Base-by-base conservation (phyloP, 2,329 filamentous ascomycete species). In the Dichotomopilus funicola region DNA sequence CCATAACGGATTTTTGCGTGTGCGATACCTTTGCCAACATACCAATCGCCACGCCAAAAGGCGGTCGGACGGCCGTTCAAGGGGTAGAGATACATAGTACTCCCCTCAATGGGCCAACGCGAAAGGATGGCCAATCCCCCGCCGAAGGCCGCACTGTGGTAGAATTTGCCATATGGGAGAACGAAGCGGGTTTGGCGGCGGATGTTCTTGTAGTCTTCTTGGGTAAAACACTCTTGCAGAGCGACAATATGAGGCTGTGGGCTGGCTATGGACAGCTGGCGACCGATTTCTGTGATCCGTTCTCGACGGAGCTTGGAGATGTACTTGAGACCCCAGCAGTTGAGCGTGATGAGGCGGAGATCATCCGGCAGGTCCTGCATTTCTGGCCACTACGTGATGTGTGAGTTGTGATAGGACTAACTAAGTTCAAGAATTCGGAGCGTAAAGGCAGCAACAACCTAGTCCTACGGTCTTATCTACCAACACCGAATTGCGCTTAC, bases 281-380 rank as follows among this genome's bases (percentile, higher is more conserved):
- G 84, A 53, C 90, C 92, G 66, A 97, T 96, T 70, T 95, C 89
- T 35, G 79, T 72, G 50, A 97, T 80, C 44, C 94, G 89, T 64
- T 88, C 86, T 61, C 80, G 76, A 62, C 91, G 89, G 63, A 88
- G 81, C 62, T 86, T 85, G 51, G 91, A 86, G 66, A 97, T 79
- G 74, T 84, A 90, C 67, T 95, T 92, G 59, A 97, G 83, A 51
- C 94, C 94, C 92, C 94, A 97, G 82, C 91, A 96, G 73, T 99
- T 99, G 70, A 96, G 82, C 4, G 89, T 94, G 62, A 96, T 75
- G 63, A 97, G 78, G 66, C 88, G 86, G 68, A 97, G 81, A 56
- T 85, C 79, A 36, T 73, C 74, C 13, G 79, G 82, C 62, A 66
- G 69, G n/a, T 58, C 53, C 13, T 57, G 58, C 61, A 46, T 51